phyloP scores from a whole-genome alignment of 169 alveolate genomes.

The Cryptosporidium ubiquitum region DNA sequence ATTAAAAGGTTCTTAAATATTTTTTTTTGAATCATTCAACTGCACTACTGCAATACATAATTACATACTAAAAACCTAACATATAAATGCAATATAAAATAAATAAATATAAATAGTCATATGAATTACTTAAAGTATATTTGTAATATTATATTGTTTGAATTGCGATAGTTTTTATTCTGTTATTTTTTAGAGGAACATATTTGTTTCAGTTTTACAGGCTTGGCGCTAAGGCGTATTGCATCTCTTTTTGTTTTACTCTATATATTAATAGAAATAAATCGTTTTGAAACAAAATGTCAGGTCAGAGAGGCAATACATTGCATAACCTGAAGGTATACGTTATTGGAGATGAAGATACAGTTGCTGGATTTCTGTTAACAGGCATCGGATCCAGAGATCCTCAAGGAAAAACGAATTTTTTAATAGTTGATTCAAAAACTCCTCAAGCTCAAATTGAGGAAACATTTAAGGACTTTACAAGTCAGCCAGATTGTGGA shows the following conservation, averaged over 20 bases:
- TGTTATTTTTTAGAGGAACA: not conserved
- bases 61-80: not conserved
- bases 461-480: constrained; percentile 81
- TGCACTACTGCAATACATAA: not conserved
- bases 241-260: not conserved
- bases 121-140: not conserved
- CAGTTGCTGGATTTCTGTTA: constrained; percentile 89
- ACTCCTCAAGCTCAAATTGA: constrained; percentile 83
- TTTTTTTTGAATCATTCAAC: not conserved
- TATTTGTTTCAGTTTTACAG: not conserved
- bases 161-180: not conserved
- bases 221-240: constrained; percentile 33
- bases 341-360: constrained; percentile 81
- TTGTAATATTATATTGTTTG: not conserved
- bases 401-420: constrained; percentile 84
- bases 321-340: constrained; percentile 58
- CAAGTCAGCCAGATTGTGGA: constrained; percentile 85
- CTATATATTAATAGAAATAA: not conserved
- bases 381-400: constrained; percentile 91
- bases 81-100: not conserved
- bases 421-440: constrained; percentile 82
- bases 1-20: not conserved
- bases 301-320: constrained; percentile 46
- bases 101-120: not conserved
- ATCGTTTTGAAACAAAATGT: not conserved